Evolutionary conservation across 176 grass and related monocot genomes (phyloP), one percentile per base, ranked within the genome.

Genomic region (Alopecurus myosuroides): DNA sequence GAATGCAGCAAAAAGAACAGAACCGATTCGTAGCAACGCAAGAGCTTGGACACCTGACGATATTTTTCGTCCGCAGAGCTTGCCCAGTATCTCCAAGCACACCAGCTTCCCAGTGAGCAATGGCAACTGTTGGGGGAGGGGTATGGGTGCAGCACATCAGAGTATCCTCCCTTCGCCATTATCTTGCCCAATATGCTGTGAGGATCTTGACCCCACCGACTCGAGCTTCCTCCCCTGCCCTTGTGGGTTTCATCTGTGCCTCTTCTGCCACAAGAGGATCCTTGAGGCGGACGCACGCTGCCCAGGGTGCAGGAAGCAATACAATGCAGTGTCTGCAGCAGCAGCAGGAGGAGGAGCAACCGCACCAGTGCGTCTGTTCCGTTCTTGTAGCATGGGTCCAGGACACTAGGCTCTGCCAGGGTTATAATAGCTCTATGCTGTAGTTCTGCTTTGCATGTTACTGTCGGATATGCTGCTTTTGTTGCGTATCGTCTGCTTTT

Each of bases 201-300:
- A 99, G 67, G 97, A 99, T 85, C 85, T 99, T 49, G 97, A 99
- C 60, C 82, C 14, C 9, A 99, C 97, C 0, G 97, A 99, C 70
- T 94, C 97, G 0, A 99, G 97, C 82, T 99, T 99, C 85, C 84
- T 87, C 40, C 97, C 97, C 42, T 97, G 97, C 84, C 81, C 75
- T 40, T 99, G 97, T 89, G 90, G 92, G 12, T 99, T 99, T 78
- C 88, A 83, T 61, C 77, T 99, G 48, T 99, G 94, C 81, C 94
- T 99, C 52, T 99, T 99, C 84, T 97, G 97, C 77, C 92, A 99
- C 88, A 94, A 99, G 70, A 94, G 86, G 86, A 97, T 99, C 86
- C 76, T 92, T 3, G 88, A 97, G 90, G 90, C 86, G 3, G 92
- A 99, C 86, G 97, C 78, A 19, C 92, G 91, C 45, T 97, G 97